Conservation (phyloP, 768 basidiomycete species). For the Boletales sp. region DNA sequence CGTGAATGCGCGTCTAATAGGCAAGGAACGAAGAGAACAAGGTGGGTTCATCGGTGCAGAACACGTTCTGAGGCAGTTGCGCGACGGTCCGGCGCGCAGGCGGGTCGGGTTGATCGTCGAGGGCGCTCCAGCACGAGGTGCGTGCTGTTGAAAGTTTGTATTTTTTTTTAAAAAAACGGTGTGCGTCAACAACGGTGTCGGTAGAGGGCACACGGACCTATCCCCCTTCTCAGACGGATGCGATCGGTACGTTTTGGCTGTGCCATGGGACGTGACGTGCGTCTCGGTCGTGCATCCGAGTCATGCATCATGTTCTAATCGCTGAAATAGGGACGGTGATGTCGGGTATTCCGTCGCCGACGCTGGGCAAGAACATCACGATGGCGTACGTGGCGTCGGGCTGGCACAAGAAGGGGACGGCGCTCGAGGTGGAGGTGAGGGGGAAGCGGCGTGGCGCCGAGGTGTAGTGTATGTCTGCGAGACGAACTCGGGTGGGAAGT, state of each 20-base stretch:
- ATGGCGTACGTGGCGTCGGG: slow-evolving; percentile 89
- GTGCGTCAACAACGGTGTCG: too few relatives aligned
- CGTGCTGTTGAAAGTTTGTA: slow-evolving; percentile 16
- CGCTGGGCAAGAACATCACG: slow-evolving; percentile 86
- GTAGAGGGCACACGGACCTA: slow-evolving; percentile 79
- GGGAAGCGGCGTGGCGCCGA: slow-evolving; percentile 72
- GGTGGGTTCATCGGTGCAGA: slow-evolving; percentile 80
- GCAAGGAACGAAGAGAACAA: slow-evolving; percentile 73
- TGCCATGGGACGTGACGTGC: neutral
- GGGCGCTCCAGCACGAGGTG: slow-evolving; percentile 83
- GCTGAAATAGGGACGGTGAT: slow-evolving; percentile 59
- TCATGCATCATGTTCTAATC: too few relatives aligned
- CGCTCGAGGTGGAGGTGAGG: slow-evolving; percentile 81
- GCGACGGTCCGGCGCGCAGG: slow-evolving; percentile 70
- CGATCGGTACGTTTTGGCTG: slow-evolving; percentile 46
- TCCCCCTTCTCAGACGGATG: slow-evolving; percentile 48
- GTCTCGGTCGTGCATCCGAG: too few relatives aligned
- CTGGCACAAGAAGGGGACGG: slow-evolving; percentile 87
- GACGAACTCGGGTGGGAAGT: too few relatives aligned
- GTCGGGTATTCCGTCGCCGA: slow-evolving; percentile 94
- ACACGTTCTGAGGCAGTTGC: slow-evolving; percentile 68
- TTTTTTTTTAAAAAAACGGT: neutral
- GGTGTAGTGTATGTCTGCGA: slow-evolving; percentile 27
- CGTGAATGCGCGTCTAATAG: slow-evolving; percentile 33
- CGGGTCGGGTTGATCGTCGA: slow-evolving; percentile 82